A percentile compares a stretch with the other conserved stretches of the same genome.
Conservation (phyloP, 352 stramenopile species). For the Lagenidium sp. region DNA sequence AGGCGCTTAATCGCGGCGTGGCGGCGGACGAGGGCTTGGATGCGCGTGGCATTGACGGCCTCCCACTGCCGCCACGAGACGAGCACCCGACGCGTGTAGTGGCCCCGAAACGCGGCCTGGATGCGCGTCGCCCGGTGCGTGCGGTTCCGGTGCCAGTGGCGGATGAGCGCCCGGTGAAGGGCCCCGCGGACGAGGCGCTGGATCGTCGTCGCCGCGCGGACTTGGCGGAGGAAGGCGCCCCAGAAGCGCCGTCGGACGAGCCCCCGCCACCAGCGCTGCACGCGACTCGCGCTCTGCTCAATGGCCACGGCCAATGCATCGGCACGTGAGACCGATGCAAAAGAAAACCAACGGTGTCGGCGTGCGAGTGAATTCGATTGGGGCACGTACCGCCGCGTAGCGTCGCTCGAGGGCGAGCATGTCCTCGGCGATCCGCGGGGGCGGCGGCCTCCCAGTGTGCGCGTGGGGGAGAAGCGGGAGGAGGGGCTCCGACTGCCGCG, state of each 20-base stretch:
- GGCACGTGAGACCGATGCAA: no score
- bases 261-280: slow-evolving; percentile 55
- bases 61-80: slow-evolving; percentile 48
- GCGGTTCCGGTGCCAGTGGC: slow-evolving; percentile 46
- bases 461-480: no score
- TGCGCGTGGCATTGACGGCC: slow-evolving; percentile 38
- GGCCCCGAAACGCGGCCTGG: slow-evolving; percentile 49
- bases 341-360: not conserved
- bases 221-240: slow-evolving; percentile 29
- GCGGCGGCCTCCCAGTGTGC: no score
- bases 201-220: slow-evolving; percentile 31
- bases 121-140: slow-evolving; percentile 37
- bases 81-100: slow-evolving; percentile 36
- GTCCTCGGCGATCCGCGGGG: slow-evolving; percentile 64
- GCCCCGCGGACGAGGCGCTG: slow-evolving; percentile 45
- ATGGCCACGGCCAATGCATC: no score
- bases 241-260: slow-evolving; percentile 34
- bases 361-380: no score
- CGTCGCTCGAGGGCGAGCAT: slow-evolving; percentile 56
- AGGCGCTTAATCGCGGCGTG: slow-evolving; percentile 20
- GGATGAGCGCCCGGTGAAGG: slow-evolving; percentile 34
- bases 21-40: slow-evolving; percentile 54
- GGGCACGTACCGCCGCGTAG: slow-evolving; percentile 32
- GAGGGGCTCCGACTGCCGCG: slow-evolving; percentile 26
- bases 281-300: slow-evolving; percentile 21